Evolutionary conservation across 768 basidiomycete genomes (phyloP), one percentile per base, ranked within the genome.

Genomic region (Kondoa subrosea): DNA sequence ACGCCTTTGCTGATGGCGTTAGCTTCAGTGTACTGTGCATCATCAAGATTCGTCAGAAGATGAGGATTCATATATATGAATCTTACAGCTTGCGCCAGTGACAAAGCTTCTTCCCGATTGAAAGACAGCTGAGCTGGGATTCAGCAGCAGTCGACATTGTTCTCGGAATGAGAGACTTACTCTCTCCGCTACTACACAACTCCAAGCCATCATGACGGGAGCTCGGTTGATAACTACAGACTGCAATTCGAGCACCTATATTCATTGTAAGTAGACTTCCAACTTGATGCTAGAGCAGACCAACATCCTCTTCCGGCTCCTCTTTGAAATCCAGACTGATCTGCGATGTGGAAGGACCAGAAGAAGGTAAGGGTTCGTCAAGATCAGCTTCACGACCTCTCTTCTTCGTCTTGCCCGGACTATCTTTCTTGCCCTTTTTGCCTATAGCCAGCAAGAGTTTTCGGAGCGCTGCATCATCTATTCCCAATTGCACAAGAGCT

Each of bases 181-280:
- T 50, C 40, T 50, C 40, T 50, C 40, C 21, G 40, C 40, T 30
- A 96, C 88, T 34, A 89, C 77, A 64, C 82, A 87, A 1, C 89
- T 85, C 93, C 93, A 97, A 1, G 87, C 90, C 66, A 86, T 91
- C 88, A 96, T 88, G 58, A 96, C 81, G 0, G 93, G 93, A 0
- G 93, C 92, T 27, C 93, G 85, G 76, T 97, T 97, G 58, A 89
- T 82, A 25, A 89, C 81, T 25, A 83, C 81, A 4, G 79, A 81
- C 71, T 89, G 86, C 25, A 76, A 77, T 69, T 76, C 79, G 57
- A 95, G 80, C 4, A 80, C 76, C 88, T 90, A n/a, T n/a, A 68
- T 3, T 66, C 15, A 27, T 65, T 66, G 25, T 0, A 3, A 34
- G 34, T 30, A 26, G 31, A 65, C 59, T 12, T 50, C 3, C 15